Percentiles rank a stretch among this genome's conserved stretches.
phyloP scores from a whole-genome alignment of 2,329 filamentous ascomycete species.

The Stagonosporopsis rhizophila region DNA sequence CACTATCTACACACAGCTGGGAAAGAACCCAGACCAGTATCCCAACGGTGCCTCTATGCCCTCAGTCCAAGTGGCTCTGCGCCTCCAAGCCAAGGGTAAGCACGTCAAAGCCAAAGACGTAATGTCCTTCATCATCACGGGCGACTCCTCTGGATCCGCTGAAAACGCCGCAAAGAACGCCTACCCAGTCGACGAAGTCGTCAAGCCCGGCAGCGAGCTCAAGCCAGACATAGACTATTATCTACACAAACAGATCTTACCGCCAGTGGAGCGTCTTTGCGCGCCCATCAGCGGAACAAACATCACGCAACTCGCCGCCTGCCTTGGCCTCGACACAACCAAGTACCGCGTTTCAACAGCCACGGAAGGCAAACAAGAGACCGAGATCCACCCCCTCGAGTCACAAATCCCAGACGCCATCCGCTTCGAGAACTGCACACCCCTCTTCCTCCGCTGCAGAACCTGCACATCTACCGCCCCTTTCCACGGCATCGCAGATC shows the following conservation, averaged over 20 bases:
- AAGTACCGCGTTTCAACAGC: conserved; percentile 79
- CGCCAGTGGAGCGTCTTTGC: conserved; percentile 95
- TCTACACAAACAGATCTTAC: conserved; percentile 96
- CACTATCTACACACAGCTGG: conserved; percentile 97
- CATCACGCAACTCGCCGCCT: conserved; percentile 86
- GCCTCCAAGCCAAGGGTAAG: conserved; percentile 86
- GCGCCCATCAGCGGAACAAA: conserved; percentile 95
- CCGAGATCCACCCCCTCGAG: conserved; percentile 82
- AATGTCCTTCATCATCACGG: conserved; percentile 93
- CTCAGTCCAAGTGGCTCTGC: conserved; percentile 92
- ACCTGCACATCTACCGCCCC: conserved; percentile 74
- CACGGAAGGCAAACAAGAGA: conserved; percentile 55
- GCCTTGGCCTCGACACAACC: conserved; percentile 86
- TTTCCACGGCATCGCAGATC: conserved; percentile 74
- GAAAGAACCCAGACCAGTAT: conserved; percentile 91
- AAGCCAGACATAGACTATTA: conserved; percentile 97
- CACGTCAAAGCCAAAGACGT: conserved; percentile 92
- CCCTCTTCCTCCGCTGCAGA: conserved; percentile 80
- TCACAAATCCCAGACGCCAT: conserved; percentile 91
- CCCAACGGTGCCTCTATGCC: conserved; percentile 96
- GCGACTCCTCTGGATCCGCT: conserved; percentile 65
- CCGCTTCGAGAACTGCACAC: conserved; percentile 81
- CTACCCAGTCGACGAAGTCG: conserved; percentile 82
- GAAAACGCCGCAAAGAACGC: conserved; percentile 86
- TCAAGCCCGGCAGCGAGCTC: conserved; percentile 76